Evolutionary conservation across 2,329 filamentous ascomycete genomes (phyloP), one percentile per base, ranked within the genome.

Genomic region (Diplocarpon rosae): DNA sequence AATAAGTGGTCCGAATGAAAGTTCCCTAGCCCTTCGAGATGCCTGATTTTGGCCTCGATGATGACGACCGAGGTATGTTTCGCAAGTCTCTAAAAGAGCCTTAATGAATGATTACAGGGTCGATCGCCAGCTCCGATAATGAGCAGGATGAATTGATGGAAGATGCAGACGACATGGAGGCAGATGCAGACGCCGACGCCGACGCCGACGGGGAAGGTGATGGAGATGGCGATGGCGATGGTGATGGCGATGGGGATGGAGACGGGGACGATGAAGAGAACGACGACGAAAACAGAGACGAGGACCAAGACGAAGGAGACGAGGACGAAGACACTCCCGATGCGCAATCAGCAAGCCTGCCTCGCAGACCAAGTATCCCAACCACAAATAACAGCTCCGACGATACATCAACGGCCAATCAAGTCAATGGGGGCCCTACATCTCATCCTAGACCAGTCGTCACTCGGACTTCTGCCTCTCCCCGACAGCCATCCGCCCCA

Each of bases 121-220:
- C 64, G 17, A 69, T 67, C 51, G 66, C 59, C 29, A 68, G 66
- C 54, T 70, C 68, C 16, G 69, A 70, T 28, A 69, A 70, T 52
- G 73, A 76, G 43, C 69, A 68, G 45, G 75, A 79, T 53, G 74
- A 78, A 56, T 65, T 73, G 30, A 77, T 78, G 71, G 73, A 78
- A 43, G 64, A 66, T 54, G 62, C 54, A 17, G 63, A 64, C 33
- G 59, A 63, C 33, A 56, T 59, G n/a, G 62, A 64, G 15, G 52
- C 47, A 15, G 61, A 62, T 35, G 58, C 11, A 17, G 33, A 35
- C 9, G 52, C 49, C 30, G 60, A 60, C 39, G 52, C 45, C 6
- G 59, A 60, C 35, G 56, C 49, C 11, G 60, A 62, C 37, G 56
- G 35, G 27, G 59, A 60, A 17, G 61, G 55, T 20, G 59, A 63